phyloP scores from a whole-genome alignment of 306 rosid species.

The Rubus idaeus region DNA sequence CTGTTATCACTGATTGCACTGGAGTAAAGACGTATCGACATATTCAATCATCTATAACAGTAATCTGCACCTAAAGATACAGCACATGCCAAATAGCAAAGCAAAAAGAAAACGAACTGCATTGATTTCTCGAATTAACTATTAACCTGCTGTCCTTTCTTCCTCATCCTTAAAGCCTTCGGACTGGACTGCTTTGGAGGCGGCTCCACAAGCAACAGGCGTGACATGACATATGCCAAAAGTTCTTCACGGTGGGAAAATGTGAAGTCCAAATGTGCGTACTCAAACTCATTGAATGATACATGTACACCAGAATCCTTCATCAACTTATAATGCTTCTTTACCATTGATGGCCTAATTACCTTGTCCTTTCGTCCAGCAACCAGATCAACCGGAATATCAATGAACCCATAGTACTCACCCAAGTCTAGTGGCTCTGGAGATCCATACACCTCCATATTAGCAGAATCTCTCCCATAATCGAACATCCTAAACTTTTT shows the following conservation, averaged over 20 bases:
- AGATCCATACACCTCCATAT: slow-evolving; percentile 59
- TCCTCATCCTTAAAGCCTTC: slow-evolving; percentile 31
- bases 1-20: not conserved
- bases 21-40: slow-evolving; percentile 1
- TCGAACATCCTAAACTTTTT: slow-evolving; percentile 73
- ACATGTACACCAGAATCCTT: slow-evolving; percentile 54
- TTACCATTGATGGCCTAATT: slow-evolving; percentile 85
- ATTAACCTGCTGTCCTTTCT: slow-evolving; percentile 34
- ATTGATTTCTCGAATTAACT: slow-evolving; percentile 8
- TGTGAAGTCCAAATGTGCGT: slow-evolving; percentile 92
- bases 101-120: slow-evolving; percentile 1
- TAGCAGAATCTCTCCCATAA: slow-evolving; percentile 57
- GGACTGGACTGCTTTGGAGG: slow-evolving; percentile 36
- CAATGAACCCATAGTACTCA: slow-evolving; percentile 51
- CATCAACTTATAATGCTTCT: slow-evolving; percentile 72
- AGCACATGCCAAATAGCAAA: slow-evolving; percentile 27
- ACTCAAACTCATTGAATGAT: slow-evolving; percentile 74
- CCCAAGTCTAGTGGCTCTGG: slow-evolving; percentile 75
- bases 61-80: slow-evolving; percentile 13
- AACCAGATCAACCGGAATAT: slow-evolving; percentile 84
- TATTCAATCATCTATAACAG: slow-evolving; percentile 21
- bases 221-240: slow-evolving; percentile 77
- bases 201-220: slow-evolving; percentile 63
- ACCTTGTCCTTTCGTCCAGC: slow-evolving; percentile 89
- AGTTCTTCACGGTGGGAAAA: slow-evolving; percentile 92